A percentile compares a stretch with the other conserved stretches of the same genome.
Conservation (phyloP, 2,329 filamentous ascomycete species). For the Botrytis tulipae region DNA sequence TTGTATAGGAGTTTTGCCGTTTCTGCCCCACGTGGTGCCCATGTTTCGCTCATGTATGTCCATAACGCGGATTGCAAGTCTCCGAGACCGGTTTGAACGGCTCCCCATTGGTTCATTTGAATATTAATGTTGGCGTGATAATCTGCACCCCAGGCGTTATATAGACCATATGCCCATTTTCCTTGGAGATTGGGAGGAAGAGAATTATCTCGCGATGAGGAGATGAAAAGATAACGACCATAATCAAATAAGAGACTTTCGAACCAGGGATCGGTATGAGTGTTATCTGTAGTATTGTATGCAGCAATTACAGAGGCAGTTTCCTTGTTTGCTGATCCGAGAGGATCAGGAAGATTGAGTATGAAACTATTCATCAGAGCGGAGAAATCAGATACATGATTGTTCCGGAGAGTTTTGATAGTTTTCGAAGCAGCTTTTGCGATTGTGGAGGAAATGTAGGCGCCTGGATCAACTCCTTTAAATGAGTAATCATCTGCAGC, state of each 20-base stretch:
- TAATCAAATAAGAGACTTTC: slow-evolving; percentile 54
- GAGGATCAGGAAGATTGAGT: slow-evolving; percentile 47
- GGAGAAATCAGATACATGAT: slow-evolving; percentile 46
- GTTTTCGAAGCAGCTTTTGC: slow-evolving; percentile 40
- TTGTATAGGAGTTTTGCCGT: slow-evolving; percentile 55
- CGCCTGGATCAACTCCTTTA: slow-evolving; percentile 46
- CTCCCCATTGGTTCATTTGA: slow-evolving; percentile 61
- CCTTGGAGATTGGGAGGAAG: slow-evolving; percentile 58
- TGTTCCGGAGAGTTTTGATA: slow-evolving; percentile 37
- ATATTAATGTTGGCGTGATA: slow-evolving; percentile 60
- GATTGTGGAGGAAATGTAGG: slow-evolving; percentile 39
- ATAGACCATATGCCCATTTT: slow-evolving; percentile 50
- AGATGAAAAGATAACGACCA: slow-evolving; percentile 53
- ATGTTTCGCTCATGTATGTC: slow-evolving; percentile 53
- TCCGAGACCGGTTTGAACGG: slow-evolving; percentile 52
- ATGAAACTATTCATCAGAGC: slow-evolving; percentile 43
- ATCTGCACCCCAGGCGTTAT: slow-evolving; percentile 51
- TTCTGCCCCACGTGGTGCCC: slow-evolving; percentile 52
- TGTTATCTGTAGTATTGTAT: slow-evolving; percentile 37
- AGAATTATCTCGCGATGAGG: slow-evolving; percentile 49
- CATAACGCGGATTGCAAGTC: slow-evolving; percentile 48
- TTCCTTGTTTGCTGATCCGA: slow-evolving; percentile 43
- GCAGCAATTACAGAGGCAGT: slow-evolving; percentile 41
- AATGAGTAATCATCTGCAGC: slow-evolving; percentile 47
- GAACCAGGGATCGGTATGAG: slow-evolving; percentile 53